Conservation (phyloP, 192 early-diverging fungal species). For the Phycomyces nitens region DNA sequence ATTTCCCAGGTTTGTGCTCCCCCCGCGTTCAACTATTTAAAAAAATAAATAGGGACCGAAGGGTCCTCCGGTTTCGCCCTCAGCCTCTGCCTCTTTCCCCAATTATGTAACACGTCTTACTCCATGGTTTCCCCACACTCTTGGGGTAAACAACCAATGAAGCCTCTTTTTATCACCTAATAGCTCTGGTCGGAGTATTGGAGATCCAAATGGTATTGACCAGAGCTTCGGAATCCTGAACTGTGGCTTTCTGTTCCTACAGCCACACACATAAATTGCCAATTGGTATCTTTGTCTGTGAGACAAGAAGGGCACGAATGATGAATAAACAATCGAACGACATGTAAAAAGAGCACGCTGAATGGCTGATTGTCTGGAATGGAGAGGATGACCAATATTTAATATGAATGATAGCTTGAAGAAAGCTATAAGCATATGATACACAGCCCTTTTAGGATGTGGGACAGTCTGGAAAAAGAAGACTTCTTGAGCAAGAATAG, state of each 20-base stretch:
- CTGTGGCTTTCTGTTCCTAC: too few relatives aligned
- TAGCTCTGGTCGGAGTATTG: not conserved
- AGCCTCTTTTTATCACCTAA: not conserved
- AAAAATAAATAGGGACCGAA: constrained; percentile 3
- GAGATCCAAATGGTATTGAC: not conserved
- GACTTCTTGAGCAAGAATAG: not conserved
- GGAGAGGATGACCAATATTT: too few relatives aligned
- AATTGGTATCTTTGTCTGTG: too few relatives aligned
- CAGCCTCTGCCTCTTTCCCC: not conserved
- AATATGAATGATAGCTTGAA: too few relatives aligned
- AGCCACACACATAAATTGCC: too few relatives aligned
- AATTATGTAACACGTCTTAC: not conserved
- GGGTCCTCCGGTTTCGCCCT: constrained; percentile 2
- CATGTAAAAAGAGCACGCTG: too few relatives aligned
- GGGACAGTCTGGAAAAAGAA: not conserved
- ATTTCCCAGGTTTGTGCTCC: not conserved
- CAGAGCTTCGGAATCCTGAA: too few relatives aligned
- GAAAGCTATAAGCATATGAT: too few relatives aligned
- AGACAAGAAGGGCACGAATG: too few relatives aligned
- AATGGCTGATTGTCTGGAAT: too few relatives aligned
- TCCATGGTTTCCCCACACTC: constrained; percentile 1
- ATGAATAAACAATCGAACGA: too few relatives aligned
- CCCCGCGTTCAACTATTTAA: not conserved
- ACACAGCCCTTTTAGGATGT: too few relatives aligned
- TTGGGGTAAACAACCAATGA: not conserved